Evolutionary conservation across 495 filamentous ascomycete species (phyloP).

Genomic region (Acidomyces sp.): DNA sequence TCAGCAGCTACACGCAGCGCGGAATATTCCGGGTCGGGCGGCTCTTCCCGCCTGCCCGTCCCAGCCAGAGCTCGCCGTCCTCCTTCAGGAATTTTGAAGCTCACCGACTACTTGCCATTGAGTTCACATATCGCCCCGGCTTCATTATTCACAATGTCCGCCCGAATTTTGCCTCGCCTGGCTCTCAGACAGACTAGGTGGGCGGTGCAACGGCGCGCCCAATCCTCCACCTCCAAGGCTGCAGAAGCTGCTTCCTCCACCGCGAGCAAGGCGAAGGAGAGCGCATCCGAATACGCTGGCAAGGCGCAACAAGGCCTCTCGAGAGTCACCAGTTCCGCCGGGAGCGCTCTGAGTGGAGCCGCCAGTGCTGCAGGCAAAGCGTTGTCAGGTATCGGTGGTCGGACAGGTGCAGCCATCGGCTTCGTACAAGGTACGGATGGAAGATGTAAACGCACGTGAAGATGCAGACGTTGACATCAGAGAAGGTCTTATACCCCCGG

Average conservation of each 20-base stretch:
- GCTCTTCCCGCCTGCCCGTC: too few species aligned
- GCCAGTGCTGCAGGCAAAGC: conserved; percentile 50
- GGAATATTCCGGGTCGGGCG: too few species aligned
- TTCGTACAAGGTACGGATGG: conserved; percentile 69
- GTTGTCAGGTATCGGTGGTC: conserved; percentile 67
- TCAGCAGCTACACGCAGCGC: too few species aligned
- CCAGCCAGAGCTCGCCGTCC: too few species aligned
- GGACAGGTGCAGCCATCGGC: conserved; percentile 64
- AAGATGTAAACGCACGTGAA: conserved; percentile 2
- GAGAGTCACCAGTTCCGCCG: conserved; percentile 65
- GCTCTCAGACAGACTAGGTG: conserved; percentile 13
- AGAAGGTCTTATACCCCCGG: conserved; percentile 69
- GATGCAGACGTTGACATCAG: background rate
- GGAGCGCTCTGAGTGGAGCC: conserved; percentile 58
- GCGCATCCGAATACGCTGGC: conserved; percentile 48
- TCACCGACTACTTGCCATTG: conserved; percentile 9
- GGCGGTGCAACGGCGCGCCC: conserved; percentile 11
- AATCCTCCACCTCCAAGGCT: conserved; percentile 52
- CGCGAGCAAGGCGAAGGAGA: conserved; percentile 51
- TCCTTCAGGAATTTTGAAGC: conserved; percentile 9
- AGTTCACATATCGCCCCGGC: background rate
- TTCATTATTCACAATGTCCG: conserved; percentile 7
- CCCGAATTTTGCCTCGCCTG: conserved; percentile 9
- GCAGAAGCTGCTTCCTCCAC: conserved; percentile 45
- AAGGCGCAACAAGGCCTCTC: conserved; percentile 81